Percentiles rank a stretch among this genome's conserved stretches.
Conservation (phyloP, 2,329 filamentous ascomycete species). For the Stenocarpella maydis region DNA sequence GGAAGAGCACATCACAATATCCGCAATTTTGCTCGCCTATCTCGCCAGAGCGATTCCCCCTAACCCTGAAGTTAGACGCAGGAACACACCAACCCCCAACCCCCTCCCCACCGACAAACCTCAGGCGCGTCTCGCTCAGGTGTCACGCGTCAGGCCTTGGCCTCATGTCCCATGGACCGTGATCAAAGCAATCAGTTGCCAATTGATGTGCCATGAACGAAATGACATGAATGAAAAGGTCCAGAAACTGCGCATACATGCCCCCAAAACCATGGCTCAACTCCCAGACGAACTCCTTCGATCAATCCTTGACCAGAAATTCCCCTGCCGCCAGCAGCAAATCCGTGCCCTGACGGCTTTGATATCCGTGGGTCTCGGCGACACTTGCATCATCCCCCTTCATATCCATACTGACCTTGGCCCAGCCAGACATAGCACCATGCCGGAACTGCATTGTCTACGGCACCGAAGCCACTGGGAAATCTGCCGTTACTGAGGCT, state of each 20-base stretch:
- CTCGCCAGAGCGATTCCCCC: not conserved
- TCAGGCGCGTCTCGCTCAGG: not conserved
- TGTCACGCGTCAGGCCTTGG: not conserved
- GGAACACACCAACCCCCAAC: not conserved
- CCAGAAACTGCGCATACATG: not conserved
- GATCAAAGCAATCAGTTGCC: not conserved
- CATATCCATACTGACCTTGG: conserved; percentile 36
- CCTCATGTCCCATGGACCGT: not conserved
- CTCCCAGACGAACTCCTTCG: conserved; percentile 62
- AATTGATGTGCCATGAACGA: not conserved
- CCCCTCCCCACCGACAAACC: not conserved
- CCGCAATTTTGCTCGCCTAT: not conserved
- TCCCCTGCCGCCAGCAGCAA: conserved; percentile 66
- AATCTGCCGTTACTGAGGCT: conserved; percentile 73
- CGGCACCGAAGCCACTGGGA: conserved; percentile 87
- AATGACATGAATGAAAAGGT: not conserved
- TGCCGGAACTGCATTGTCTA: conserved; percentile 81
- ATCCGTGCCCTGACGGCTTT: conserved; percentile 66
- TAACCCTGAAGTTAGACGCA: not conserved
- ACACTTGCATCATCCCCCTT: not conserved
- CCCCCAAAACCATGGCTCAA: conserved; percentile 38
- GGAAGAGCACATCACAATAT: not conserved
- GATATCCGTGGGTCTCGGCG: conserved; percentile 53
- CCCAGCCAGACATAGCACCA: conserved; percentile 70
- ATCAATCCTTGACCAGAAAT: conserved; percentile 54